A percentile compares a stretch with the other conserved stretches of the same genome.
Conservation (phyloP, 2,329 filamentous ascomycete species). For the Rhytidhysteron rufulum region DNA sequence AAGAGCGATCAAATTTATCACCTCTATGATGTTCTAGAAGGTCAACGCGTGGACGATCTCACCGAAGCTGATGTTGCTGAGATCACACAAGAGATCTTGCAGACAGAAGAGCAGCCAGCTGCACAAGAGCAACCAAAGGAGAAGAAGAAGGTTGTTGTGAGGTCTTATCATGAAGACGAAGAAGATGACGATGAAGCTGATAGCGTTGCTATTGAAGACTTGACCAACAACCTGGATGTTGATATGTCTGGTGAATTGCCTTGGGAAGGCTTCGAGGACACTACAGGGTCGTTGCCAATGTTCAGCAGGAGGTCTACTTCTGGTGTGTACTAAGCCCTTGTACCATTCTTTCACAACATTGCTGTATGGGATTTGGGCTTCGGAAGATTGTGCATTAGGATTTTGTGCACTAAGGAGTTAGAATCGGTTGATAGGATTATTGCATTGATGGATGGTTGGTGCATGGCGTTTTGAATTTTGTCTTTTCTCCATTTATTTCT, state of each 20-base stretch:
- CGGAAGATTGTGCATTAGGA: conserved; percentile 1
- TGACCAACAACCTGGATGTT: too few species aligned
- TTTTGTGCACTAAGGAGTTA: background rate
- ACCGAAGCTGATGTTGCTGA: conserved; percentile 40
- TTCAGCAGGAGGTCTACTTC: conserved; percentile 1
- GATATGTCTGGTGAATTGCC: conserved; percentile 28
- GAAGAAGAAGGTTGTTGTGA: conserved; percentile 36
- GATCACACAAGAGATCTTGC: conserved; percentile 38
- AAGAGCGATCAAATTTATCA: conserved; percentile 79
- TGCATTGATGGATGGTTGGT: background rate
- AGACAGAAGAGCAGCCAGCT: conserved; percentile 32
- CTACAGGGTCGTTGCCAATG: conserved; percentile 7
- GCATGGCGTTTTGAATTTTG: background rate
- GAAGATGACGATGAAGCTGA: conserved; percentile 23
- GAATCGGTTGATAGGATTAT: background rate
- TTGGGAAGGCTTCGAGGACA: conserved; percentile 37
- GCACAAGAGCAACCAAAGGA: conserved; percentile 14
- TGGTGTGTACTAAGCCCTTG: conserved; percentile 1
- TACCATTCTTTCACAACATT: background rate
- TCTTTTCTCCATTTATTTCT: conserved; percentile 3
- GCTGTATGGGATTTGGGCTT: background rate
- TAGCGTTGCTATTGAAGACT: background rate
- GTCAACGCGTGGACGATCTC: conserved; percentile 62
- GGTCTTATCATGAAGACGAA: conserved; percentile 23
- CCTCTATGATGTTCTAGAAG: conserved; percentile 79